Evolutionary conservation across 441 rosid genomes (phyloP), one percentile per base, ranked within the genome.

Genomic region (Gossypium trilobum): DNA sequence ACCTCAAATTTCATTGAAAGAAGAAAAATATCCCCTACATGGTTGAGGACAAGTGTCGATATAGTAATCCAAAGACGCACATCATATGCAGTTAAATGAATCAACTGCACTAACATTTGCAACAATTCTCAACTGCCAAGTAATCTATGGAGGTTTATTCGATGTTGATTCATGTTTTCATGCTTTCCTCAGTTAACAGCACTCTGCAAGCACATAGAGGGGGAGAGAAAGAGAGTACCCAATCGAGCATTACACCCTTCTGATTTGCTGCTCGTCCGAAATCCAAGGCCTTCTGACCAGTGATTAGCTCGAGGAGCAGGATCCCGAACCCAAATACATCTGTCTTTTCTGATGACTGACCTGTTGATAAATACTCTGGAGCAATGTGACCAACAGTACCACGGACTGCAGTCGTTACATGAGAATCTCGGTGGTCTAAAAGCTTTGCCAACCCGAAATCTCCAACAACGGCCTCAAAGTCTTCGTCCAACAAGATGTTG

Each of bases 371-470:
- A 85, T 91, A 94, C 82, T 94, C 98, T 0, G 98, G 98, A 16
- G 98, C 95, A 71, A 94, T 94, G 80, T 94, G 98, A 36, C 98
- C 98, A 0, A 89, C 87, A 0, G 98, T 94, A 78, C 98, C 98
- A 62, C 97, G 95, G 22, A 94, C 97, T 0, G 95, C 93, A 1
- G 98, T 94, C 31, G 97, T 94, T 58, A 94, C 97, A 0, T 94
- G 97, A 14, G 97, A 87, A 68, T 94, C 98, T 63, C 88, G 85
- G 83, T 94, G 97, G 77, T 91, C 97, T 75, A 94, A 72, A 78
- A 94, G 97, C 89, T 94, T 94, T 46, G 98, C 98, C 78, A 94
- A 72, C 72, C 98, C 98, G 22, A 94, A 91, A 83, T 94, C 98
- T n/a, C 98, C 98, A 42, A 94, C 98, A 33, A 94, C 90, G 13